Evolutionary conservation across 805 yeast genomes (phyloP).

Genomic region (Saturnispora bothae): DNA sequence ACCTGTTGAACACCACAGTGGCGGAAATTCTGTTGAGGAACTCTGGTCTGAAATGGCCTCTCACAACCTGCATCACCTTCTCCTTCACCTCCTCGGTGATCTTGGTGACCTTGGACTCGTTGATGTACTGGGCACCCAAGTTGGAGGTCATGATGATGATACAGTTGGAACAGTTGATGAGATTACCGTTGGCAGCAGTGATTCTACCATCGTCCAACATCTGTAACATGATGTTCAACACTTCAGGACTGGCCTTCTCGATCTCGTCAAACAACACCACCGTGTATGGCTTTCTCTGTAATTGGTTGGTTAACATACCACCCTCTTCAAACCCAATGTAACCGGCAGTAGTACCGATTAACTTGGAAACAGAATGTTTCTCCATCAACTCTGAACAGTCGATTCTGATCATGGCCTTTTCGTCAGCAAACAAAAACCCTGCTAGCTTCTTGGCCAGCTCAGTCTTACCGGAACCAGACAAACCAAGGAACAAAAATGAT

Average conservation of each 20-base stretch:
- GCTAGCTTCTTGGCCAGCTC: conserved; percentile 96
- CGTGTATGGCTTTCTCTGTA: conserved; percentile 86
- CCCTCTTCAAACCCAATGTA: conserved; percentile 97
- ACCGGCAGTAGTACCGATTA: conserved; percentile 96
- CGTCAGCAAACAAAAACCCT: conserved; percentile 91
- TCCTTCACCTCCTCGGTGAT: conserved; percentile 61
- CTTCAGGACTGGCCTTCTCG: conserved; percentile 98
- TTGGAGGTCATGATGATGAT: conserved; percentile 95
- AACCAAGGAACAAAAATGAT: conserved; percentile 86
- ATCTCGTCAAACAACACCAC: conserved; percentile 96
- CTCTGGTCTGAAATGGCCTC: conserved; percentile 92
- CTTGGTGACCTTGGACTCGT: conserved; percentile 48
- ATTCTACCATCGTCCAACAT: conserved; percentile 94
- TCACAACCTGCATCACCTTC: conserved; percentile 73
- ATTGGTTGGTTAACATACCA: conserved; percentile 88
- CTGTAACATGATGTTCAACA: conserved; percentile 81
- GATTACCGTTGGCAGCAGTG: conserved; percentile 88
- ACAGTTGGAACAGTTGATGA: conserved; percentile 84
- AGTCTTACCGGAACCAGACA: conserved; percentile 97
- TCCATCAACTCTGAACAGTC: conserved; percentile 96
- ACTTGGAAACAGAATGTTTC: conserved; percentile 89
- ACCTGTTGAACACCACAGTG: conserved; percentile 84
- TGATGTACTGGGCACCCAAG: conserved; percentile 87
- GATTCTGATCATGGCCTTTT: conserved; percentile 91
- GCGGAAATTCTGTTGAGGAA: conserved; percentile 93